Evolutionary conservation across 805 yeast species (phyloP), one percentile per base, ranked within the genome.

Genomic region (Ogataea trehalophila): DNA sequence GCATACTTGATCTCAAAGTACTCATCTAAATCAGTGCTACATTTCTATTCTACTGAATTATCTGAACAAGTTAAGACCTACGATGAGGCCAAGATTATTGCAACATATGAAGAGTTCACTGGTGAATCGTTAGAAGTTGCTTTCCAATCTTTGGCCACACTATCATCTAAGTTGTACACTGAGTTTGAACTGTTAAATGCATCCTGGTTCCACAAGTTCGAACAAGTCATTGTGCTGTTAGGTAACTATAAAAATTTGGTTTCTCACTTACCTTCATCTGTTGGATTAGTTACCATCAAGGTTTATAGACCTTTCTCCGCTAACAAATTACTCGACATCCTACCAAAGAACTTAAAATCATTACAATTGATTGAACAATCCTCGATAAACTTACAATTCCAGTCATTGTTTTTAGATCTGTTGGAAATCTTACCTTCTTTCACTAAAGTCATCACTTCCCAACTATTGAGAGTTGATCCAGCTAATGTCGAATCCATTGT

Each of bases 231-330:
- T 16, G 74, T 89, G 17, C 72, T 82, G 43, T 72, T 89, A 51
- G 94, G 95, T 45, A 74, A 80, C 44, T 72, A 79, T 39, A 29
- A 38, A 6, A 33, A 34, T 16, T 46, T 63, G 4, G n/a, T 44
- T 6, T 26, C 51, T 9, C n/a, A 39, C 31, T n/a, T 51, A 38
- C 48, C 47, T 39, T 48, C 55, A 6, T 46, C 48, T 2, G 70
- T 72, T 17, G 77, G 81, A 38, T 61, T 85, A 33, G 66, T 86
- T 40, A 68, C 79, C 8, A 71, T 87, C 41, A 79, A 84, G 37
- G 77, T 79, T 33, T 85, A 85, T 70, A 79, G 88, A 59, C 96
- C 97, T 3, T 86, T 90, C 71, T 68, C 75, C 49, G 71, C 82
- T 43, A 62, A 70, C n/a, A 63, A 71, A 15, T 69, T 88, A 29